Evolutionary conservation across 106 monocot species (phyloP).

Genomic region (Platanthera guangdongensis): DNA sequence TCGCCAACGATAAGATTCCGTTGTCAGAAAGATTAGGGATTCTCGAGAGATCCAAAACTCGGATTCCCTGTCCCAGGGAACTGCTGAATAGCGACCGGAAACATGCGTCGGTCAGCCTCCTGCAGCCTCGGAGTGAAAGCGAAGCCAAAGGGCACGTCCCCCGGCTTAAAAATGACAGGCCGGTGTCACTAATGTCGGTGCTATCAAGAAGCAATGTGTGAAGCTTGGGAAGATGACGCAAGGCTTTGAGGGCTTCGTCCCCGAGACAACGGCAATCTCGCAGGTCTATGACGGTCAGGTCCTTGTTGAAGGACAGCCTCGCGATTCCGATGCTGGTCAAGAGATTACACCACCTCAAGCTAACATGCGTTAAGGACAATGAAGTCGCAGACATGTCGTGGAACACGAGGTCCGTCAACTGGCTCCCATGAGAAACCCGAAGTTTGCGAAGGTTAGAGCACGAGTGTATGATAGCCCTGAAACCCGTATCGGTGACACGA

Average conservation of each 20-base stretch:
- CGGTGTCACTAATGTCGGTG: conserved; percentile 56
- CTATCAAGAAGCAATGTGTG: conserved; percentile 61
- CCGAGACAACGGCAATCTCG: conserved; percentile 69
- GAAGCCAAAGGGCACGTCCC: conserved; percentile 52
- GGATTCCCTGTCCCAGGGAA: conserved; percentile 30
- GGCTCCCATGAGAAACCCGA: conserved; percentile 71
- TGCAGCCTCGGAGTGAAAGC: conserved; percentile 82
- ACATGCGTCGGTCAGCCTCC: conserved; percentile 58
- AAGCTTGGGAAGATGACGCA: conserved; percentile 55
- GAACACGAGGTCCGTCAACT: conserved; percentile 87
- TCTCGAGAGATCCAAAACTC: conserved; percentile 68
- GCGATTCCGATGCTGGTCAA: conserved; percentile 57
- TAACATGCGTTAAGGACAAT: conserved; percentile 76
- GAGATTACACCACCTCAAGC: conserved; percentile 79
- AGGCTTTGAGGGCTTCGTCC: conserved; percentile 48
- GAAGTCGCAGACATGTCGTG: conserved; percentile 96
- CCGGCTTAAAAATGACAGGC: conserved; percentile 57
- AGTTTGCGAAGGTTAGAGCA: conserved; percentile 63
- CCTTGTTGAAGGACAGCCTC: conserved; percentile 49
- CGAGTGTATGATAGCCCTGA: conserved; percentile 76
- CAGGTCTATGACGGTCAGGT: conserved; percentile 65
- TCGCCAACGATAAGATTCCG: conserved; percentile 57
- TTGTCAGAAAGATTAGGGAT: conserved; percentile 62
- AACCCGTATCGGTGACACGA: conserved; percentile 86
- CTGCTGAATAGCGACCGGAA: conserved; percentile 49